Conservation (phyloP, 208 protist species). For the Leishmania tropica region DNA sequence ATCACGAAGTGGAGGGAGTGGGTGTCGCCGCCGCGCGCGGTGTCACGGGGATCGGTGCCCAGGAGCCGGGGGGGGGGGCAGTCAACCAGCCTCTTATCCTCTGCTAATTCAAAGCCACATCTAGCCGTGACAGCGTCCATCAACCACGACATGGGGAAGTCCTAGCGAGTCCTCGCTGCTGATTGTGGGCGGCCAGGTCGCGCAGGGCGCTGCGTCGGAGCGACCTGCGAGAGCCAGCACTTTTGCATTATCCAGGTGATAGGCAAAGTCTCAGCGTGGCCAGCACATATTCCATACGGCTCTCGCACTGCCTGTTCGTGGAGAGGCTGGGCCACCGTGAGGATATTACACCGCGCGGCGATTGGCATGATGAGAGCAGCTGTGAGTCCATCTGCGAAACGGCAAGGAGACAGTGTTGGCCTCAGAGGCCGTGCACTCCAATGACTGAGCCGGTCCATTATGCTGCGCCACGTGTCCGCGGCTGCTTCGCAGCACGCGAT, state of each 20-base stretch:
- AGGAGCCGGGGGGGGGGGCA: background rate
- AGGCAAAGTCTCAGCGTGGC: background rate
- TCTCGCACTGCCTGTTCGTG: background rate
- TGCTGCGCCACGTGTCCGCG: background rate
- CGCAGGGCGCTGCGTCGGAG: background rate
- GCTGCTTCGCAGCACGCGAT: background rate
- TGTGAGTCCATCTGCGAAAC: background rate
- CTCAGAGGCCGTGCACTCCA: background rate
- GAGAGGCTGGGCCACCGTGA: background rate
- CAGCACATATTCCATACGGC: background rate
- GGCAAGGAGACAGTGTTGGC: background rate
- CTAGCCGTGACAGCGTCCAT: background rate
- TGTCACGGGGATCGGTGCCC: background rate
- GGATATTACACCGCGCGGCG: background rate
- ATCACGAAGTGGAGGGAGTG: too few species aligned
- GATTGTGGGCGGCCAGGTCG: background rate
- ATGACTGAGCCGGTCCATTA: background rate
- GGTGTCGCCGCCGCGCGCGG: too few species aligned
- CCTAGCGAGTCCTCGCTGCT: background rate
- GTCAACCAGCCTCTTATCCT: background rate
- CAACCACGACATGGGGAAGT: background rate
- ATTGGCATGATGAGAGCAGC: background rate
- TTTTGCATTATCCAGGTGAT: background rate
- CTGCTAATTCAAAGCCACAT: background rate
- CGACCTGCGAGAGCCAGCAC: background rate